Conservation (phyloP, 257 asterid genomes). For the Euphrasia confusa region DNA sequence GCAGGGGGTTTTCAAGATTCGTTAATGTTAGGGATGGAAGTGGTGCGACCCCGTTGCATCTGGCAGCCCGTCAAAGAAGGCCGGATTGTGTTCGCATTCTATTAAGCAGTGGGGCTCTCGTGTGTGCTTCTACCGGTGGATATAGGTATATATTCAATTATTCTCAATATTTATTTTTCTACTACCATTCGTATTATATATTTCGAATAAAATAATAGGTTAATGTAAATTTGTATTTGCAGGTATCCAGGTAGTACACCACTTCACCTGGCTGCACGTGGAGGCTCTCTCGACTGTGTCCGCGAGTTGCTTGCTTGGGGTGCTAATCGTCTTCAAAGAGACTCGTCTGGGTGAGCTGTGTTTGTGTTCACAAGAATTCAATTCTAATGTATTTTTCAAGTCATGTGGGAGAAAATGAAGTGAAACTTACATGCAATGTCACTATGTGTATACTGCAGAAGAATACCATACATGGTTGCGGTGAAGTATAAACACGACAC, state of each 20-base stretch:
- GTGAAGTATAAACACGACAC: conserved; percentile 57
- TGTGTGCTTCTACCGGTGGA: conserved; percentile 66
- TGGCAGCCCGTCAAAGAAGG: conserved; percentile 73
- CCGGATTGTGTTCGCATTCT: conserved; percentile 59
- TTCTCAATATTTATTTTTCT: not conserved
- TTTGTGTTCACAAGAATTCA: not conserved
- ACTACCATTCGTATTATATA: not conserved
- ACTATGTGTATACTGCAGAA: conserved; percentile 39
- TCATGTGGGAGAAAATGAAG: conserved; percentile 1
- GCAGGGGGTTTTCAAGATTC: conserved; percentile 85
- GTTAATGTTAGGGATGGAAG: conserved; percentile 68
- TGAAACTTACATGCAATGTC: conserved; percentile 17
- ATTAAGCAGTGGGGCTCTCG: conserved; percentile 69
- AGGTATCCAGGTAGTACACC: conserved; percentile 76
- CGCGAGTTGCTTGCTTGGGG: conserved; percentile 83
- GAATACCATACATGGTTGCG: conserved; percentile 71
- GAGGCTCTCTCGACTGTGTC: conserved; percentile 74
- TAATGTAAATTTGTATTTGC: conserved; percentile 3
- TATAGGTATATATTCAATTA: conserved; percentile 38
- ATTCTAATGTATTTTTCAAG: not conserved
- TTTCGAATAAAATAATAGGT: not conserved
- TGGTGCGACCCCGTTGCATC: conserved; percentile 83
- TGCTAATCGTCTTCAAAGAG: conserved; percentile 72
- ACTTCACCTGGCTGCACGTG: conserved; percentile 84
- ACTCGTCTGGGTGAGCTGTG: conserved; percentile 61